A percentile compares a stretch with the other conserved stretches of the same genome.
Conservation (phyloP, 176 grass and related monocot genomes). For the Musa acuminata region DNA sequence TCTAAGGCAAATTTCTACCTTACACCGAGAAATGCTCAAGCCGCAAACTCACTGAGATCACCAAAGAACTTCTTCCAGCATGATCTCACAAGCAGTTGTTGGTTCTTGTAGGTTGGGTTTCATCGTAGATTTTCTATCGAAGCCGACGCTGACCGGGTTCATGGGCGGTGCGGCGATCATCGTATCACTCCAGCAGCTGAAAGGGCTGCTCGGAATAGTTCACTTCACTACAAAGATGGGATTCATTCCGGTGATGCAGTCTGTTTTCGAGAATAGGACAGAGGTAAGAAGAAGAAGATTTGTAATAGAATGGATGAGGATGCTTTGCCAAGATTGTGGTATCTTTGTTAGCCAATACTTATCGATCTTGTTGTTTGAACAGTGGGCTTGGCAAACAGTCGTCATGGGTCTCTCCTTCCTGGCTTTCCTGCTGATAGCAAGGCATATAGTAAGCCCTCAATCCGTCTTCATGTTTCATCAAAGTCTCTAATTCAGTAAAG, state of each 20-base stretch:
- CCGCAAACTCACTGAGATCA: background rate
- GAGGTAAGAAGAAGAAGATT: constrained; percentile 37
- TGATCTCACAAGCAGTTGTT: background rate
- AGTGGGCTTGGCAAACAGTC: constrained; percentile 91
- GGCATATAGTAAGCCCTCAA: constrained; percentile 64
- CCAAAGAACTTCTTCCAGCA: background rate
- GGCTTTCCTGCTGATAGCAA: constrained; percentile 63
- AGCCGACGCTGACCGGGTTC: constrained; percentile 79
- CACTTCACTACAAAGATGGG: constrained; percentile 92
- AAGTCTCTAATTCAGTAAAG: background rate
- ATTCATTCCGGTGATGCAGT: constrained; percentile 71
- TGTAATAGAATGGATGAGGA: background rate
- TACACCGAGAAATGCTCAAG: background rate
- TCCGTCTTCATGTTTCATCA: background rate
- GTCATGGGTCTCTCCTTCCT: constrained; percentile 78
- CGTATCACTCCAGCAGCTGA: constrained; percentile 94
- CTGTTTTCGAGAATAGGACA: constrained; percentile 48
- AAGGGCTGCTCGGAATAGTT: constrained; percentile 77
- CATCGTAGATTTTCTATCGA: constrained; percentile 91
- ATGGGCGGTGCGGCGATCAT: constrained; percentile 96
- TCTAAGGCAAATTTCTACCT: constrained; percentile 33
- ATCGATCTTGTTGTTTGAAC: constrained; percentile 9
- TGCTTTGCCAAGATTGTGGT: background rate
- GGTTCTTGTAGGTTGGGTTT: constrained; percentile 44
- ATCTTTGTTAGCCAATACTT: background rate